Percentiles rank a stretch among this genome's conserved stretches.
phyloP scores from a whole-genome alignment of 75 land plant species.

The Ceratopteris richardii region DNA sequence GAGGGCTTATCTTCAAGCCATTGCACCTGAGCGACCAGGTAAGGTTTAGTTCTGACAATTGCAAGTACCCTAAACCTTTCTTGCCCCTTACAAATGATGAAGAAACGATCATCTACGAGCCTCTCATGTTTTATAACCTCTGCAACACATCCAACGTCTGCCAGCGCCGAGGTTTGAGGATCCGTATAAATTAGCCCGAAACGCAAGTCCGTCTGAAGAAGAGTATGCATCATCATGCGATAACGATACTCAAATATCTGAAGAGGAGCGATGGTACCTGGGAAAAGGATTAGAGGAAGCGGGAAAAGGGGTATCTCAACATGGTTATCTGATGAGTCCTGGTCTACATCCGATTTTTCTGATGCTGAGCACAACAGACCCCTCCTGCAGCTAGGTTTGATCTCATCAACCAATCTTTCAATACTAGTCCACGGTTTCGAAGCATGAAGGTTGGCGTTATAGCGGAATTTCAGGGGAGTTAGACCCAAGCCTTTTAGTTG shows the following conservation, averaged over 20 bases:
- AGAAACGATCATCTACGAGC: conserved; percentile 93
- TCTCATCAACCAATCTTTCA: too few relatives aligned
- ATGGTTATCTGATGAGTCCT: conserved; percentile 12
- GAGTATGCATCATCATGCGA: conserved; percentile 98
- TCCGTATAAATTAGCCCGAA: conserved; percentile 96
- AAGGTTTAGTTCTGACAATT: conserved; percentile 65
- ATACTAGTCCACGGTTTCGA: too few relatives aligned
- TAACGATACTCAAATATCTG: conserved; percentile 98
- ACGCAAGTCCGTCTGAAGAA: conserved; percentile 89
- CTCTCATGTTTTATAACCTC: conserved; percentile 94
- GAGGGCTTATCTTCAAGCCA: conserved; percentile 93
- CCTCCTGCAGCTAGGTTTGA: too few relatives aligned
- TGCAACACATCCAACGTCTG: conserved; percentile 89
- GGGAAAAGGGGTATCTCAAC: conserved; percentile 93
- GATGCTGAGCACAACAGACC: background rate
- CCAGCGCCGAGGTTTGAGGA: conserved; percentile 32
- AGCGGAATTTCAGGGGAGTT: too few relatives aligned
- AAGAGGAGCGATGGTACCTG: conserved; percentile 83
- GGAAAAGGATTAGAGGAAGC: conserved; percentile 87
- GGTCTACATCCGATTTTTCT: conserved; percentile 4
- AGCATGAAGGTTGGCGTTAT: too few relatives aligned
- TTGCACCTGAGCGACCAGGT: conserved; percentile 74
- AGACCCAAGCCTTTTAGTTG: too few relatives aligned
- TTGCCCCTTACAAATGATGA: conserved; percentile 93
- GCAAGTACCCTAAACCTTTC: conserved; percentile 73